A percentile compares a stretch with the other conserved stretches of the same genome.
phyloP scores from a whole-genome alignment of 2,329 filamentous ascomycete genomes.

The Epichloe sylvatica region DNA sequence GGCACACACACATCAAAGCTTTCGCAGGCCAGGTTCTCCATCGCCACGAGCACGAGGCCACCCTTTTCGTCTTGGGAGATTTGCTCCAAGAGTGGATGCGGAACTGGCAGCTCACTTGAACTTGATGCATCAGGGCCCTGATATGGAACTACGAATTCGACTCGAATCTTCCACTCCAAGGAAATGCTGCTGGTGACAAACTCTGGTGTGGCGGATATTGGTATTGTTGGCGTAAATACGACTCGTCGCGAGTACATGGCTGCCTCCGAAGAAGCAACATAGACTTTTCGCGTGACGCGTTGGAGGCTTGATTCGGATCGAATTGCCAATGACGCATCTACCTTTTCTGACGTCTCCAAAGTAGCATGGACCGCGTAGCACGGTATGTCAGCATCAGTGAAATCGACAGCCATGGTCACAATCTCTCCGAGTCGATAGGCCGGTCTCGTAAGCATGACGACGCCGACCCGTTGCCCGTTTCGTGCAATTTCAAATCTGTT shows the following conservation, averaged over 20 bases:
- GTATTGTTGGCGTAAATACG: constrained; percentile 72
- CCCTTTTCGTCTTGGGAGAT: constrained; percentile 68
- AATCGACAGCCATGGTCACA: constrained; percentile 73
- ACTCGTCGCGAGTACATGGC: constrained; percentile 68
- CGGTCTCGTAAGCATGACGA: constrained; percentile 76
- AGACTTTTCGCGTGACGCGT: constrained; percentile 69
- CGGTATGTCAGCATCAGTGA: constrained; percentile 59
- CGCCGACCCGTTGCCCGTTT: constrained; percentile 79
- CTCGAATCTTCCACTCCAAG: constrained; percentile 74
- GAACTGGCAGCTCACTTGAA: constrained; percentile 10
- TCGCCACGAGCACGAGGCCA: constrained; percentile 56
- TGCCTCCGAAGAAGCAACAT: constrained; percentile 67
- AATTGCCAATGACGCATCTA: constrained; percentile 67
- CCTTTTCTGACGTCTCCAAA: constrained; percentile 74
- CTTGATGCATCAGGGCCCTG: constrained; percentile 17
- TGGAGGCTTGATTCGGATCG: constrained; percentile 76
- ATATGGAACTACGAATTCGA: constrained; percentile 82
- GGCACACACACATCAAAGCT: constrained; percentile 85
- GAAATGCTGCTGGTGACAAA: constrained; percentile 83
- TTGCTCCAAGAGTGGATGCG: constrained; percentile 55
- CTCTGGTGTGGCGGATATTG: constrained; percentile 70
- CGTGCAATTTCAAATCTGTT: constrained; percentile 93
- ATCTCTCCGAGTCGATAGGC: constrained; percentile 82
- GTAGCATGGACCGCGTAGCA: constrained; percentile 77
- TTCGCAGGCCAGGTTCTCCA: constrained; percentile 67